These are phyloP conservation scores for Quercus tomentella DNA, from an alignment of 331 rosid genomes.

Conservation along the genomic window DNA sequence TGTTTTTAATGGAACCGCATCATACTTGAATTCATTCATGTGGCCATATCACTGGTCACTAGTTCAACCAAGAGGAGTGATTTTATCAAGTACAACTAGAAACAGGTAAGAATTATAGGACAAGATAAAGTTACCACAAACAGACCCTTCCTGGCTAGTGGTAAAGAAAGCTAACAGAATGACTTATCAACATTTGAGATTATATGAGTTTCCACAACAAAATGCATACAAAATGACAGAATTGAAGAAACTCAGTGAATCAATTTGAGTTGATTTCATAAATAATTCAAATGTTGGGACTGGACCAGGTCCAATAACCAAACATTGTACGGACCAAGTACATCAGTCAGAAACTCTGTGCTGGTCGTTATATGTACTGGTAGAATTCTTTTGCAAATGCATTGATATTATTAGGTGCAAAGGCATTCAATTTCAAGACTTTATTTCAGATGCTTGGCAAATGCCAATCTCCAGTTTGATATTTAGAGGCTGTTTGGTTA, in stretches of 20 bases:
- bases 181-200: neutral
- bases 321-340: neutral
- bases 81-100: neutral
- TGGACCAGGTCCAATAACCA: neutral
- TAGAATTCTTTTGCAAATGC: neutral
- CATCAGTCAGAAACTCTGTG: neutral
- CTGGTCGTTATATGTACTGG: neutral
- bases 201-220: neutral
- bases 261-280: neutral
- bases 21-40: neutral
- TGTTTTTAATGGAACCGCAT: neutral
- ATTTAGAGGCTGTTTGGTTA: neutral
- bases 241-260: neutral
- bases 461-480: neutral
- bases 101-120: neutral
- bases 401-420: neutral
- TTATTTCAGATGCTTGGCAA: neutral
- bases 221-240: neutral
- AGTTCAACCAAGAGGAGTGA: neutral
- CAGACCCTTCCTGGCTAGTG: neutral
- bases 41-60: neutral
- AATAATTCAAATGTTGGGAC: neutral
- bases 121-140: neutral
- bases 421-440: constrained; percentile 1
- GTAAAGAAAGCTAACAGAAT: neutral